Evolutionary conservation across 2,329 filamentous ascomycete genomes (phyloP), one percentile per base, ranked within the genome.

Genomic region (Aspergillus melleus): DNA sequence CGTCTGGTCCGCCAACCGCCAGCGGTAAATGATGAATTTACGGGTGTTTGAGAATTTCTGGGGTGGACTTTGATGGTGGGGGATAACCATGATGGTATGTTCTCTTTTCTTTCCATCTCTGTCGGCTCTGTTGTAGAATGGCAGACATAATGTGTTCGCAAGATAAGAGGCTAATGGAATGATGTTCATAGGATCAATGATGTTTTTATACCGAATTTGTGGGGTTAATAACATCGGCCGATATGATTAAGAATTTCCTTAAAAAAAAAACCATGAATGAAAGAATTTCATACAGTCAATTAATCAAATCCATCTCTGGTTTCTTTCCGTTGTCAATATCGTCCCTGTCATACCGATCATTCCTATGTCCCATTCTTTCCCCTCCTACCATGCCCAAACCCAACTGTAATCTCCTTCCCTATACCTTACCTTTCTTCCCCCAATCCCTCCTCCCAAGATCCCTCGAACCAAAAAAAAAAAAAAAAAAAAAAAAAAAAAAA

Each of bases 1-100:
- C 79, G 95, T 99, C 79, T 99, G 95, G 95, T 91, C 87, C 83
- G 90, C 87, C 69, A 81, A 77, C 74, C 77, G 84, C 73, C 86
- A 87, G 77, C 78, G 79, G 64, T 81, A 80, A 76, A 73, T 59
- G 50, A 54, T 26, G 42, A 39, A 49, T 36, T n/a, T 24, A 29
- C 24, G 26, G 52, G 32, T 57, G 52, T 50, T 54, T 50, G 36
- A 42, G 36, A 42, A 42, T 52, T 49, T 58, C 29, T 26, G 36
- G 52, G 20, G 57, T 11, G 47, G 58, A 39, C 49, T 39, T 58
- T 32, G 36, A 29, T 46, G 29, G 20, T 42, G 30, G 42, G 56
- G 42, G 47, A 46, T 55, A 55, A 53, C 47, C 42, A 51, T 70
- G 66, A 71, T 70, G 68, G 68, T 72, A 60, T 63, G 68, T 57